phyloP scores from a whole-genome alignment of 2,329 filamentous ascomycete genomes.

The Harringtonia aguacate region DNA sequence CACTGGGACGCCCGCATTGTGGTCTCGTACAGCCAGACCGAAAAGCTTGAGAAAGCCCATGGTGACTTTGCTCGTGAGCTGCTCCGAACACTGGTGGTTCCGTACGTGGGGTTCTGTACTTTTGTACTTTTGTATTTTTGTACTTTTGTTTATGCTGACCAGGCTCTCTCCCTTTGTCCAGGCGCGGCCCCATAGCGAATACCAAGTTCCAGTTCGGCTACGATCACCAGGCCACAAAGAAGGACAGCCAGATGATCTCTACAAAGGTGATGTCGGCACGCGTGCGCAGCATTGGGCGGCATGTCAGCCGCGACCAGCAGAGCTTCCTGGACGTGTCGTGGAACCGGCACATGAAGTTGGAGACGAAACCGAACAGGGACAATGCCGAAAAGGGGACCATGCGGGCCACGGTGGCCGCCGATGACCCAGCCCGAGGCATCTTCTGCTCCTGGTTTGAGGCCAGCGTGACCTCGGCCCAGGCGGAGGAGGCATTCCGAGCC shows the following conservation, averaged over 20 bases:
- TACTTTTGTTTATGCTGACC: background rate
- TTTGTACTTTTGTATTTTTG: too few relatives aligned
- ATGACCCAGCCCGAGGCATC: constrained; percentile 10
- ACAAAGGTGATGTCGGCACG: constrained; percentile 9
- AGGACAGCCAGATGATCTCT: background rate
- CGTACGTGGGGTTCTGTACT: too few relatives aligned
- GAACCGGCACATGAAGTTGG: constrained; percentile 12
- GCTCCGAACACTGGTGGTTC: constrained; percentile 14
- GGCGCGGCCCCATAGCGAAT: background rate
- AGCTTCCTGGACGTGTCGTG: constrained; percentile 14
- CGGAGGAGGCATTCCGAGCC: constrained; percentile 15
- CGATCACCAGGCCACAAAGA: constrained; percentile 2
- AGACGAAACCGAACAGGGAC: constrained; percentile 1
- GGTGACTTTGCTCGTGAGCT: constrained; percentile 16
- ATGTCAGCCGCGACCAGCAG: constrained; percentile 6
- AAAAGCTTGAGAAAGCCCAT: constrained; percentile 12
- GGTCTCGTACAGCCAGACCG: constrained; percentile 11
- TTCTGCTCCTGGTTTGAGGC: constrained; percentile 20
- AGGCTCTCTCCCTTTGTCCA: too few relatives aligned
- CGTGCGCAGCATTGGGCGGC: constrained; percentile 10
- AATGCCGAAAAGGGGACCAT: background rate
- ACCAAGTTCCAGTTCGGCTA: constrained; percentile 9
- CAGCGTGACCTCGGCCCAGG: constrained; percentile 15
- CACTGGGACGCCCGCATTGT: constrained; percentile 20
- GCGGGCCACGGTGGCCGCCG: constrained; percentile 3